Base-by-base conservation (phyloP, 2,329 filamentous ascomycete species). In the Truncatella angustata region DNA sequence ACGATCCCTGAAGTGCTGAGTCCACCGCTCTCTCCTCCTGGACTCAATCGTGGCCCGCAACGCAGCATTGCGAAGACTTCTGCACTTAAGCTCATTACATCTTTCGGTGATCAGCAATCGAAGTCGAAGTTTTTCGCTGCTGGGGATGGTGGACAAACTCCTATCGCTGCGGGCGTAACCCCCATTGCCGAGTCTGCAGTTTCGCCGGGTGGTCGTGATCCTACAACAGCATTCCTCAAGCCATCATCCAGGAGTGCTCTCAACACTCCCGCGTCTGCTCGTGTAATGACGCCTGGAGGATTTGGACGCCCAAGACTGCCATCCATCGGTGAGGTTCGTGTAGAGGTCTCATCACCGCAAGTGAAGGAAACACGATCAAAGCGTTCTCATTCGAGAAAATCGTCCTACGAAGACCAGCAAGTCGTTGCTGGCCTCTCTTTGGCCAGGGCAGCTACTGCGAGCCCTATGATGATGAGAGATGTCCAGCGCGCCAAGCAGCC, bases 21-120 rank as follows among this genome's bases (percentile, higher is more conserved):
- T 64, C 85, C 87, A 14, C 82, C 88, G 3, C 67, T 90, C n/a
- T 92, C 89, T 1, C 88, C 89, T 7, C 88, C 88, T 1, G 83
- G 82, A 21, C 64, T 84, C 47, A 80, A 79, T 55, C 77, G 75
- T 55, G 81, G 81, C 2, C 80, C 82, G 49, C 77, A 82, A 66
- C 73, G 80, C 57, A 80, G 80, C 71, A 84, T 90, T 48, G 84
- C 86, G 11, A 95, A 95, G 73, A 86, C 87, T 24, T 90, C 91
- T 9, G 85, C 93, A 0, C 75, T 97, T 54, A 96, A 95, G 68
- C 81, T 97, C 2, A 95, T 97, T 62, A 97, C 94, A 0, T 87
- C 88, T 0, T 97, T 99, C 63, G 88, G 85, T 6, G 82, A 85
- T 44, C 76, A 77, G 42, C 73, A 72, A 4, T 74, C 76, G 20